A percentile compares a stretch with the other conserved stretches of the same genome.
These are phyloP conservation scores for Aspergillus sp. DNA, from an alignment of 2,329 filamentous ascomycete genomes.

Conservation along the genomic window DNA sequence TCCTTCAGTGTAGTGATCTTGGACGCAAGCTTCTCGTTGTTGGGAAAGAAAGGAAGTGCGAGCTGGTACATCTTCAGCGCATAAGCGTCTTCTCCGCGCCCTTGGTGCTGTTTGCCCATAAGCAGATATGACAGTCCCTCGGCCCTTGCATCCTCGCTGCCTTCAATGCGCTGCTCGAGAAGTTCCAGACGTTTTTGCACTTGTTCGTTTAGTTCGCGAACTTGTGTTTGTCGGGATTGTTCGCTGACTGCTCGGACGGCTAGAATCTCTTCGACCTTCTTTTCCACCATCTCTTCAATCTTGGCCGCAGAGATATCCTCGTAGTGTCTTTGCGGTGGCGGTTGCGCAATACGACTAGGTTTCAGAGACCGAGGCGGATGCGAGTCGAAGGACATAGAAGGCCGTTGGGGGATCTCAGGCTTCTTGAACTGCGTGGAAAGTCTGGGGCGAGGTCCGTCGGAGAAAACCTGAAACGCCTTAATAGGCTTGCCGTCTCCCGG, in stretches of 20 bases:
- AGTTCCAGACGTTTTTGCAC: slow-evolving; percentile 79
- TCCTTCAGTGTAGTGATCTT: slow-evolving; percentile 58
- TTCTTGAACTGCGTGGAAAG: slow-evolving; percentile 36
- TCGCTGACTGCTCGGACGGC: slow-evolving; percentile 69
- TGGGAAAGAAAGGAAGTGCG: slow-evolving; percentile 81
- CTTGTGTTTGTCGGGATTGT: slow-evolving; percentile 44
- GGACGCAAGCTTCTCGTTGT: slow-evolving; percentile 69
- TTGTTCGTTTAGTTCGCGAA: slow-evolving; percentile 66
- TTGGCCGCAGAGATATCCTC: slow-evolving; percentile 65
- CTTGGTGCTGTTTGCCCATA: slow-evolving; percentile 90
- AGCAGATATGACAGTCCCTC: slow-evolving; percentile 83
- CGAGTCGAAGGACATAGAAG: slow-evolving; percentile 37
- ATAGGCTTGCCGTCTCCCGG: slow-evolving; percentile 66
- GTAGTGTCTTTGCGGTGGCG: slow-evolving; percentile 37
- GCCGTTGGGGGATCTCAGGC: slow-evolving; percentile 46
- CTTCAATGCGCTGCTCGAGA: slow-evolving; percentile 81
- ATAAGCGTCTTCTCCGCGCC: slow-evolving; percentile 72
- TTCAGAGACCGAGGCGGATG: slow-evolving; percentile 48
- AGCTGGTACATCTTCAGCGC: slow-evolving; percentile 84
- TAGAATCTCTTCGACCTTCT: slow-evolving; percentile 85
- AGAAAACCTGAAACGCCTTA: slow-evolving; percentile 85
- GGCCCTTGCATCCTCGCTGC: slow-evolving; percentile 70
- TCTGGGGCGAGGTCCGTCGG: slow-evolving; percentile 62
- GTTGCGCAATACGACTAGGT: slow-evolving; percentile 37
- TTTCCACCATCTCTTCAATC: slow-evolving; percentile 89